Conservation (phyloP, 192 early-diverging fungal species). For the Podila clonocystis region DNA sequence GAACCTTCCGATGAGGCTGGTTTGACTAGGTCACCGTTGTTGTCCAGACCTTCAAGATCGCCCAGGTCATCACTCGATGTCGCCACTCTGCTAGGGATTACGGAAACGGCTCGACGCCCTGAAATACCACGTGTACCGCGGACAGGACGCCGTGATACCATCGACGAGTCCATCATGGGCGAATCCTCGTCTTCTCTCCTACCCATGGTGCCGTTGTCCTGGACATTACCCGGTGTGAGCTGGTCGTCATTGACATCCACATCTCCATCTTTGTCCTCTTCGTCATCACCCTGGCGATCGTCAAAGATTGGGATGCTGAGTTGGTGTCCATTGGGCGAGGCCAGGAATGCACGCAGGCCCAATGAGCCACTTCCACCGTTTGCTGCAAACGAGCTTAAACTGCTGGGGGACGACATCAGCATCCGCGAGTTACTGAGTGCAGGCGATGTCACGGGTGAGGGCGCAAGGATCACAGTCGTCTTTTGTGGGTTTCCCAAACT, state of each 20-base stretch:
- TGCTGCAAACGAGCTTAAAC: not conserved
- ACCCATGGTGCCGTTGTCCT: not conserved
- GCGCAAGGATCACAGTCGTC: conserved; percentile 26
- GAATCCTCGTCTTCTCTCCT: conserved; percentile 16
- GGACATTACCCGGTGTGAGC: not conserved
- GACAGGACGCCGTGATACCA: not conserved
- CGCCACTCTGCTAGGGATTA: not conserved
- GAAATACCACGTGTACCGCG: not conserved
- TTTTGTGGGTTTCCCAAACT: conserved; percentile 10
- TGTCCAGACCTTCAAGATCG: conserved; percentile 15
- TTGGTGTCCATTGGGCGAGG: conserved; percentile 1
- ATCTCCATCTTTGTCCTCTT: not conserved
- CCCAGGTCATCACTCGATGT: not conserved
- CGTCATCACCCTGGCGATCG: not conserved
- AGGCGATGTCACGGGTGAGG: conserved; percentile 37
- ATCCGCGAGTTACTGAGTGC: conserved; percentile 1
- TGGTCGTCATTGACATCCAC: conserved; percentile 1
- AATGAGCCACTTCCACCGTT: not conserved
- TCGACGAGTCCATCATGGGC: conserved; percentile 10
- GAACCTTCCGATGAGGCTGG: not conserved
- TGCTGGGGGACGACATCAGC: conserved; percentile 15
- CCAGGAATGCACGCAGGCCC: not conserved
- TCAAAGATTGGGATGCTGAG: conserved; percentile 1
- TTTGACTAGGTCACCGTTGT: conserved; percentile 21
- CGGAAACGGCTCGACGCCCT: not conserved